Evolutionary conservation across 805 yeast genomes (phyloP), one percentile per base, ranked within the genome.

Genomic region (Kluyveromyces wickerhamii): DNA sequence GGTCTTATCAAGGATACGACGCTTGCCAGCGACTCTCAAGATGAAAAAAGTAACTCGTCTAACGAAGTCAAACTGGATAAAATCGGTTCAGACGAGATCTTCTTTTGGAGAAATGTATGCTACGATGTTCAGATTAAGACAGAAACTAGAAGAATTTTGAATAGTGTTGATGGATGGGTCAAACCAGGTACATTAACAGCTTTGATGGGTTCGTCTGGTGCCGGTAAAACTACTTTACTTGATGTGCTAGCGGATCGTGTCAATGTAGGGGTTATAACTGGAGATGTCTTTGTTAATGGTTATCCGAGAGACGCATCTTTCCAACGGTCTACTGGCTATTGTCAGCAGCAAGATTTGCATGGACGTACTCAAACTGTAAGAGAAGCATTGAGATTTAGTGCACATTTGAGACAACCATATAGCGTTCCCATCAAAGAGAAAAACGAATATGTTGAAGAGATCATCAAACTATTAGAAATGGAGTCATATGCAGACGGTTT

Each of bases 171-270:
- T 49, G 88, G 87, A 27, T 79, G 79, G 74, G 84, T 79, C 34
- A 72, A 74, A 47, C 86, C 86, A 4, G 86, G 86, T 42, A 77
- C 82, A 29, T 58, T 80, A 52, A 80, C 86, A 29, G 88, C 88
- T 1, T 54, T 74, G 35, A 72, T 74, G 79, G 82, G 84, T 44
- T 77, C 77, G 18, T 74, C 84, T 32, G 85, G 85, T 56, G 86
- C 86, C 36, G 86, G 86, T 63, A 78, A 78, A 51, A 79, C 86
- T 12, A 79, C 86, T 3, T 59, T 78, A 41, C 63, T 78, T 41
- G 79, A 79, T 59, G 74, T 74, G 40, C 61, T 79, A 47, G 77
- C 83, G 16, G 74, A 72, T 48, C 69, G 86, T 49, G 70, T 74
- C 36, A 27, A 19, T 14, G 59, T 67, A 49, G 86, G 86, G 55